A percentile compares a stretch with the other conserved stretches of the same genome.
Evolutionary conservation across 2,329 filamentous ascomycete genomes (phyloP).

Genomic region (Phaeosphaeriaceae sp.): DNA sequence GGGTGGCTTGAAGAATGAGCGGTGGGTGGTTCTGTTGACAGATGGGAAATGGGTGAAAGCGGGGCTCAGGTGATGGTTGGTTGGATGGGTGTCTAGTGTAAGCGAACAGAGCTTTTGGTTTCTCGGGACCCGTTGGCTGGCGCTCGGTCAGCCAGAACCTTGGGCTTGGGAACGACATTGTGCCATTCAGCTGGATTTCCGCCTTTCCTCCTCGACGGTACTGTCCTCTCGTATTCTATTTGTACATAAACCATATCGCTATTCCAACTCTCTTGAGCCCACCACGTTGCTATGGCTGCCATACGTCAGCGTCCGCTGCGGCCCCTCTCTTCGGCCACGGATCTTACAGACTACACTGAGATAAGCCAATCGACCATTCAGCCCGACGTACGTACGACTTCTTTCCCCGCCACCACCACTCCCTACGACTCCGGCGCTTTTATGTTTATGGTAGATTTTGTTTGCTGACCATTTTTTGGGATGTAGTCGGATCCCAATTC

Average conservation of each 20-base stretch:
- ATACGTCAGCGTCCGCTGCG: constrained; percentile 14
- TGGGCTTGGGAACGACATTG: not conserved
- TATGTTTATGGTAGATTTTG: not conserved
- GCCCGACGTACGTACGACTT: constrained; percentile 21
- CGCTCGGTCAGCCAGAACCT: not conserved
- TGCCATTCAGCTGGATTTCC: not conserved
- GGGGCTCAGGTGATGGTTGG: too few relatives aligned
- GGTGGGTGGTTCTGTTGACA: too few relatives aligned
- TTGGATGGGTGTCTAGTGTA: too few relatives aligned
- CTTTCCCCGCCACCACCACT: constrained; percentile 9
- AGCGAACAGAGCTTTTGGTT: too few relatives aligned
- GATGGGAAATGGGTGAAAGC: too few relatives aligned
- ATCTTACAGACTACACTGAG: constrained; percentile 27
- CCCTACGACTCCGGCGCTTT: constrained; percentile 8
- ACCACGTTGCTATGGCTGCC: constrained; percentile 8
- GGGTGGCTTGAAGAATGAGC: too few relatives aligned
- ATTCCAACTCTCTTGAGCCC: too few relatives aligned
- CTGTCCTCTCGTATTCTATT: not conserved
- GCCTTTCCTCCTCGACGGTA: not conserved
- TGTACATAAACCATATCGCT: not conserved
- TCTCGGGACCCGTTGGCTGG: too few relatives aligned
- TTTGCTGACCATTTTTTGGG: constrained; percentile 20
- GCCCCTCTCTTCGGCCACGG: constrained; percentile 27
- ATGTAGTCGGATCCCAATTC: constrained; percentile 42
- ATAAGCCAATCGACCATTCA: constrained; percentile 22